Evolutionary conservation across 345 rosid species (phyloP).

Genomic region (Excoecaria cochinchinensis): DNA sequence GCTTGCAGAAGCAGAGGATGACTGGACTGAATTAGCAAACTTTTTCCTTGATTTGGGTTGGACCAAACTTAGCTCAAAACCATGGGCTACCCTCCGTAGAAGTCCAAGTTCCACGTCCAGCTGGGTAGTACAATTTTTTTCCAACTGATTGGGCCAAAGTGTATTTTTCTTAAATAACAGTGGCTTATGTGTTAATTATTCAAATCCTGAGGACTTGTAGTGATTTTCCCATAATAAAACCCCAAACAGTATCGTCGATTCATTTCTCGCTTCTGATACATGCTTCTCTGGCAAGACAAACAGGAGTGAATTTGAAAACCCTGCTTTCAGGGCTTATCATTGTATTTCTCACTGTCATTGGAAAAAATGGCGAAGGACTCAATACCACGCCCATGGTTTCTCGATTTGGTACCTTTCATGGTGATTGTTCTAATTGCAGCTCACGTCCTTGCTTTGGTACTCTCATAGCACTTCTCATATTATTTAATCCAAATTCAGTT

Average conservation of each 20-base stretch:
- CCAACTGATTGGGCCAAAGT: no score
- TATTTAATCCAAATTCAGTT: not conserved
- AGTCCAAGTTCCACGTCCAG: not conserved
- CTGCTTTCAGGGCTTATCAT: slow-evolving; percentile 5
- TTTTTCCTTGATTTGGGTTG: not conserved
- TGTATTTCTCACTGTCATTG: not conserved
- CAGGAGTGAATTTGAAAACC: not conserved
- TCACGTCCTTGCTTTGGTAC: slow-evolving; percentile 78
- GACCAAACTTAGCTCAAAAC: not conserved
- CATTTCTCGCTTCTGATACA: not conserved
- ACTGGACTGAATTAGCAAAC: not conserved
- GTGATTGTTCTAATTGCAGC: slow-evolving; percentile 70
- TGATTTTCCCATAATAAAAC: not conserved
- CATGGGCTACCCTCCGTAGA: not conserved
- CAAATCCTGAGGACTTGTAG: not conserved
- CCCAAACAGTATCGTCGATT: not conserved
- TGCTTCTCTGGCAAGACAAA: not conserved
- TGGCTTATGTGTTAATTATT: not conserved
- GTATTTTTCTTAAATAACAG: no score
- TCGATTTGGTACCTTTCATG: slow-evolving; percentile 59
- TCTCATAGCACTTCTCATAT: not conserved
- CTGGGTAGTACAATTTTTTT: no score
- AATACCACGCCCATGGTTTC: slow-evolving; percentile 60
- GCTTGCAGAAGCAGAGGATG: not conserved
- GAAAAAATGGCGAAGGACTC: slow-evolving; percentile 49